These are phyloP conservation scores for Boechera retrofracta DNA, from an alignment of 345 rosid species.

Conservation along the genomic window DNA sequence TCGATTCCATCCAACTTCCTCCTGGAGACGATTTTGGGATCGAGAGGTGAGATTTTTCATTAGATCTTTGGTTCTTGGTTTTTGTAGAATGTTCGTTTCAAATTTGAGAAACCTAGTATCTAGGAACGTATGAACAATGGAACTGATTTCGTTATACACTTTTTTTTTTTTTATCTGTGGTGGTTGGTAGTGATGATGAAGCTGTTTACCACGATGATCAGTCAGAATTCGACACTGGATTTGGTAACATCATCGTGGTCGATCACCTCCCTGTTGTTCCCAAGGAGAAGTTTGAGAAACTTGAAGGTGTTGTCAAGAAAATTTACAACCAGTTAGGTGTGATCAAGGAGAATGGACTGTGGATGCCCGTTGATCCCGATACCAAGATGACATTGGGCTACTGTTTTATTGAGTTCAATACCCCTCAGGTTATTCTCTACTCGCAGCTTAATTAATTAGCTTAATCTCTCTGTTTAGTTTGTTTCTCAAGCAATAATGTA, in stretches of 20 bases:
- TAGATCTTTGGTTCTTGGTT: neutral
- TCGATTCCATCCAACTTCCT: neutral
- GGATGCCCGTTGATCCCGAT: constrained; percentile 3
- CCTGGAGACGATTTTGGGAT: constrained; percentile 2
- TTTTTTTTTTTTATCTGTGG: neutral
- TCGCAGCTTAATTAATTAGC: neutral
- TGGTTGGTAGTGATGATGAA: constrained; percentile 5
- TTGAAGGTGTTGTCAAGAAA: constrained; percentile 7
- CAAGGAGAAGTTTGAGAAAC: constrained; percentile 8
- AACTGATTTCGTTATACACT: neutral
- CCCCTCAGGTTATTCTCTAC: neutral
- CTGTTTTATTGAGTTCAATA: constrained; percentile 7
- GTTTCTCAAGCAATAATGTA: neutral
- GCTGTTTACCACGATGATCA: constrained; percentile 1
- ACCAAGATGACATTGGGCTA: neutral
- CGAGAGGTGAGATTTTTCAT: constrained; percentile 1
- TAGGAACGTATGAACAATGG: neutral
- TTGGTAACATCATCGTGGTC: neutral
- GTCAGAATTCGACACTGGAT: constrained; percentile 2
- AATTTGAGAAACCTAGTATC: neutral
- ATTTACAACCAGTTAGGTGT: constrained; percentile 11
- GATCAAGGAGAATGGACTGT: neutral
- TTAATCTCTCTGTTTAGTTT: neutral
- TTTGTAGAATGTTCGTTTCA: neutral
- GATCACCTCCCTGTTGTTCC: constrained; percentile 15